Percentiles rank a stretch among this genome's conserved stretches.
Conservation (phyloP, 345 rosid genomes). For the Clarkia xantiana region DNA sequence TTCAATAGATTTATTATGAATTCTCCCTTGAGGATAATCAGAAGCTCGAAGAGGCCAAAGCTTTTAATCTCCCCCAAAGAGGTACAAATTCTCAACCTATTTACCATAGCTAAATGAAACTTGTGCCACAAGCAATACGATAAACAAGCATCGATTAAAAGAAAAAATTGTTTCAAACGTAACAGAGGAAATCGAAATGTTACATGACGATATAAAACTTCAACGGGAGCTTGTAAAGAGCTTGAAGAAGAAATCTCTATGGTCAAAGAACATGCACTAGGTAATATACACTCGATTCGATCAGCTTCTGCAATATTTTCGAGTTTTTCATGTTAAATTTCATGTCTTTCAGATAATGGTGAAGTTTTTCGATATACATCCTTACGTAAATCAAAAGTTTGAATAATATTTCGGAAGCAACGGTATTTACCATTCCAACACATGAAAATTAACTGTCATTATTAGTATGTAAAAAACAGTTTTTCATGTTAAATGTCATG, state of each 20-base stretch:
- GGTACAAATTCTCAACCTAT: constrained; percentile 22
- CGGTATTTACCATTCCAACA: constrained; percentile 20
- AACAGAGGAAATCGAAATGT: constrained; percentile 50
- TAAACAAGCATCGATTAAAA: too few relatives aligned
- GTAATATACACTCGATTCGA: constrained; percentile 16
- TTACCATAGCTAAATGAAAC: neutral
- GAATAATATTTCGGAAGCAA: constrained; percentile 54
- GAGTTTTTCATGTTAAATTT: neutral
- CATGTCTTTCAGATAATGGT: constrained; percentile 35
- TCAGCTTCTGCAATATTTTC: constrained; percentile 3
- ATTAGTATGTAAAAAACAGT: too few relatives aligned
- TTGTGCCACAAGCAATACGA: too few relatives aligned
- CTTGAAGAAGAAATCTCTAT: constrained; percentile 78
- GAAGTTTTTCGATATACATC: constrained; percentile 54
- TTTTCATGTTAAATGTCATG: neutral
- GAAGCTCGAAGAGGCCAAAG: constrained; percentile 42
- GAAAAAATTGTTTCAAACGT: constrained; percentile 9
- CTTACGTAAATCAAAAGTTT: constrained; percentile 48
- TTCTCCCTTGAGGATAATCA: too few relatives aligned
- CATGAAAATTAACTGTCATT: too few relatives aligned
- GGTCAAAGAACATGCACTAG: constrained; percentile 80
- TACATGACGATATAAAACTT: constrained; percentile 57
- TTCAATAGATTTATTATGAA: too few relatives aligned
- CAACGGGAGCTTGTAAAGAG: constrained; percentile 56
- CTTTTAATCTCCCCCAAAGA: constrained; percentile 32